Evolutionary conservation across 2,329 filamentous ascomycete species (phyloP).

Genomic region (Ophiosphaerella herpotricha): DNA sequence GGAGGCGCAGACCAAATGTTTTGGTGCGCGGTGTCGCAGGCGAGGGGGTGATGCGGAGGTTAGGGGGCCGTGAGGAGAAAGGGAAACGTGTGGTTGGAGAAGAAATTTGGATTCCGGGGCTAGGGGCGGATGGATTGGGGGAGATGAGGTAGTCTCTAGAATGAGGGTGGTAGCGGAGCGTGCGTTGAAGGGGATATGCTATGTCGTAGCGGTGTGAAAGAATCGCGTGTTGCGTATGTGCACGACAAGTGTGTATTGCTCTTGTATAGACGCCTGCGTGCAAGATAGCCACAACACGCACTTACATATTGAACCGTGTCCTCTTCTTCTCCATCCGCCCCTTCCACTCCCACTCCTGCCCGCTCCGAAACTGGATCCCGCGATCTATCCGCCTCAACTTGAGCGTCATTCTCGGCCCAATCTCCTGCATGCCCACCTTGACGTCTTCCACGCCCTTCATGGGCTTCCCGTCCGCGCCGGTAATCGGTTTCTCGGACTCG

Average conservation of each 20-base stretch:
- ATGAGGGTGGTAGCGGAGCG: neutral
- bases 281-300: neutral
- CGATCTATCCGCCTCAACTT: constrained; percentile 91
- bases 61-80: too few relatives aligned
- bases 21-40: too few relatives aligned
- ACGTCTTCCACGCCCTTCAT: constrained; percentile 86
- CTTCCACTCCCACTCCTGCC: constrained; percentile 96
- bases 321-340: constrained; percentile 91
- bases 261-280: too few relatives aligned
- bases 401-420: constrained; percentile 73
- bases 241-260: too few relatives aligned
- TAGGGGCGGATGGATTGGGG: neutral
- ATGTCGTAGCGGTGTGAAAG: too few relatives aligned
- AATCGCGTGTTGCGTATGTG: too few relatives aligned
- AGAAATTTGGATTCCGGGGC: neutral
- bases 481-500: constrained; percentile 82
- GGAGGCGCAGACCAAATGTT: too few relatives aligned
- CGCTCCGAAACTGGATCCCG: constrained; percentile 76
- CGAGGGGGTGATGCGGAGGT: too few relatives aligned
- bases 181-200: too few relatives aligned
- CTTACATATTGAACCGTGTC: constrained; percentile 87
- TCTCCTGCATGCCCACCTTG: constrained; percentile 84
- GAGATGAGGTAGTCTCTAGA: neutral
- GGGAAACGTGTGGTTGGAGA: neutral
- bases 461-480: constrained; percentile 78